Conservation (phyloP, 495 filamentous ascomycete genomes). For the Trichocladium uniseriatum region DNA sequence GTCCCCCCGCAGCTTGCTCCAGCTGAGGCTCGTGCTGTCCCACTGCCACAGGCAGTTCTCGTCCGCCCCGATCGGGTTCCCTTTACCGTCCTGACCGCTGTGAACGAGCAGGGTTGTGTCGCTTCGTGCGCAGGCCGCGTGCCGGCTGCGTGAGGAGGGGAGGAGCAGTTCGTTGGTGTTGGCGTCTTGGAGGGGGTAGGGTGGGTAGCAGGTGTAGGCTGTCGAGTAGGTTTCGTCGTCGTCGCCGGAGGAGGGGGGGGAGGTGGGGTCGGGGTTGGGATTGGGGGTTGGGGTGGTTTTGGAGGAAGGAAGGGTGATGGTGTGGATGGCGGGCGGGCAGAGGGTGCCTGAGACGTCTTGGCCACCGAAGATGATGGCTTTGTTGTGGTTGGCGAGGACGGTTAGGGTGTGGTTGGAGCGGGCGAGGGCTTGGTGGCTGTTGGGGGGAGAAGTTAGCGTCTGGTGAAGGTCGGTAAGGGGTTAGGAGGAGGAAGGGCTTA, state of each 20-base stretch:
- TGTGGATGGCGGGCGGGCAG: slow-evolving; percentile 39
- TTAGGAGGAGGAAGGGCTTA: neutral
- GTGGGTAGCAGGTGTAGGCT: slow-evolving; percentile 16
- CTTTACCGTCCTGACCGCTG: slow-evolving; percentile 33
- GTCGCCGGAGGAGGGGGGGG: no score
- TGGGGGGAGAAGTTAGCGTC: neutral
- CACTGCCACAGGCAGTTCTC: slow-evolving; percentile 43
- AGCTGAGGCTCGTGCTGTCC: slow-evolving; percentile 31
- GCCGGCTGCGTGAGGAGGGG: slow-evolving; percentile 31
- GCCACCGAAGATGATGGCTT: slow-evolving; percentile 47
- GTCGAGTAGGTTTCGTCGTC: slow-evolving; percentile 6
- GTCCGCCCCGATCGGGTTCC: slow-evolving; percentile 22
- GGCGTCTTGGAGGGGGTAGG: slow-evolving; percentile 16
- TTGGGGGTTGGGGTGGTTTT: neutral
- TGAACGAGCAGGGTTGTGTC: slow-evolving; percentile 32
- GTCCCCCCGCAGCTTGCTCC: slow-evolving; percentile 17
- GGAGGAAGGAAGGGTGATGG: slow-evolving; percentile 30
- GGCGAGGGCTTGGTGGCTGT: slow-evolving; percentile 27
- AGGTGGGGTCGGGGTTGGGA: slow-evolving; percentile 1
- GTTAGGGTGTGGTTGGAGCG: slow-evolving; percentile 41
- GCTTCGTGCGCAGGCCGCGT: slow-evolving; percentile 35
- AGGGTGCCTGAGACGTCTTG: slow-evolving; percentile 28
- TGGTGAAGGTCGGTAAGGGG: neutral
- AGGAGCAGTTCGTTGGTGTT: slow-evolving; percentile 32
- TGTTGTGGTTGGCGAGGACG: slow-evolving; percentile 29